phyloP scores from a whole-genome alignment of 2,329 filamentous ascomycete genomes.

The Orbilia javanica region DNA sequence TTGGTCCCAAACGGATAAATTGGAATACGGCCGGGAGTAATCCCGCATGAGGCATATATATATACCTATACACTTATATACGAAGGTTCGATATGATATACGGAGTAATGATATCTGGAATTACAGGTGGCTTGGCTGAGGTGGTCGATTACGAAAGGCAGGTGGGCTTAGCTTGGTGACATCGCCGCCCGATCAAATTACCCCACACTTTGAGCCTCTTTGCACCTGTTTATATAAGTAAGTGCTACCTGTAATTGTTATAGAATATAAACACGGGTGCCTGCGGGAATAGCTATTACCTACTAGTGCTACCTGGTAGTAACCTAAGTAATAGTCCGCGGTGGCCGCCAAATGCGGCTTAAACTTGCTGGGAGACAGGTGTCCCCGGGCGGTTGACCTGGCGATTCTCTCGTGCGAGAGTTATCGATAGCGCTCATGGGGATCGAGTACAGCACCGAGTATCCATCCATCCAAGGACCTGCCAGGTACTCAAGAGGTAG shows the following conservation, averaged over 20 bases:
- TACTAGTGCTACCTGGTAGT: no score
- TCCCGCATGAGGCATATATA: slow-evolving; percentile 53
- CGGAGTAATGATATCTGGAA: neutral
- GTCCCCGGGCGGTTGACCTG: no score
- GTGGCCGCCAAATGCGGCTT: no score
- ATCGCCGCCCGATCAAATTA: slow-evolving; percentile 18
- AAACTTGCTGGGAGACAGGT: no score
- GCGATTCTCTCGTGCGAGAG: no score
- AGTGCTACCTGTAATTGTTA: no score
- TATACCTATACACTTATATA: neutral
- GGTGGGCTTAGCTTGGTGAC: slow-evolving; percentile 18
- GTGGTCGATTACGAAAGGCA: slow-evolving; percentile 23
- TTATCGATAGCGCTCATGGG: no score
- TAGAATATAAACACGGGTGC: slow-evolving; percentile 9
- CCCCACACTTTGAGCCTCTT: neutral
- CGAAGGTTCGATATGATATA: neutral
- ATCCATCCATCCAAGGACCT: no score
- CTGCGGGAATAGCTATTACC: slow-evolving; percentile 8
- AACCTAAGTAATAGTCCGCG: no score
- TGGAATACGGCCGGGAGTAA: neutral
- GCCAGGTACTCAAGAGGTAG: no score
- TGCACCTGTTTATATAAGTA: no score
- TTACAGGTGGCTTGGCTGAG: slow-evolving; percentile 16
- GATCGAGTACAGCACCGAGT: no score
- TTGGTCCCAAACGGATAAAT: slow-evolving; percentile 30